Percentiles rank a stretch among this genome's conserved stretches.
Evolutionary conservation across 1,139 yeast species (phyloP).

Genomic region (Lodderomyces orthopsilosis): DNA sequence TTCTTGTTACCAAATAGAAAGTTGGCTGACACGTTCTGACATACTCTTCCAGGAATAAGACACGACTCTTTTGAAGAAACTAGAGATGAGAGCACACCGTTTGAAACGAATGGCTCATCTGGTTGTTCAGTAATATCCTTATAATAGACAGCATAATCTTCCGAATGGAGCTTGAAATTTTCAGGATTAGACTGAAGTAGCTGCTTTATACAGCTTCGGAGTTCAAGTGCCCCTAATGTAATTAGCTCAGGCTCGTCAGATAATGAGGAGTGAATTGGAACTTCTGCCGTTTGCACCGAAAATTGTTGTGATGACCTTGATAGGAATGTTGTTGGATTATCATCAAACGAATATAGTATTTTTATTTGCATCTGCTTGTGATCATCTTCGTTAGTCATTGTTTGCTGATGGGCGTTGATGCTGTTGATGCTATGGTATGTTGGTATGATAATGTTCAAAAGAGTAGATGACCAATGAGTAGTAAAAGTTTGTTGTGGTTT

Average conservation of each 20-base stretch:
- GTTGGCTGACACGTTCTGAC: conserved; percentile 62
- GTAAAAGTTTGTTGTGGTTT: neutral
- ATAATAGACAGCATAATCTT: conserved; percentile 69
- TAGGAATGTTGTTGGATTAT: conserved; percentile 53
- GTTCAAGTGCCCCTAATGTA: conserved; percentile 56
- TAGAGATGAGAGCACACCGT: conserved; percentile 57
- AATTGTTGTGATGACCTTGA: conserved; percentile 50
- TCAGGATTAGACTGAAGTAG: conserved; percentile 57
- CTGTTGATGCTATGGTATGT: neutral
- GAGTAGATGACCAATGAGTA: neutral
- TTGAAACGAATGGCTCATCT: conserved; percentile 75
- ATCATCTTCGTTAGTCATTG: conserved; percentile 21
- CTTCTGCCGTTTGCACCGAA: conserved; percentile 47
- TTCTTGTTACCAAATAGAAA: conserved; percentile 44
- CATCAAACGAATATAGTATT: conserved; percentile 60
- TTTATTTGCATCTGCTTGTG: conserved; percentile 49
- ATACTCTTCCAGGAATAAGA: conserved; percentile 66
- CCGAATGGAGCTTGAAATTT: conserved; percentile 43
- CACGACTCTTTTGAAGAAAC: conserved; percentile 26
- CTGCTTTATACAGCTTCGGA: conserved; percentile 50
- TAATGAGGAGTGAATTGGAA: conserved; percentile 26
- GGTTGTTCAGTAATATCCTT: conserved; percentile 69
- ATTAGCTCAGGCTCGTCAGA: conserved; percentile 32
- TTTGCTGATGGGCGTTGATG: neutral
- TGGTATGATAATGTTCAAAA: too few relatives aligned